Evolutionary conservation across 2,329 filamentous ascomycete species (phyloP), one percentile per base, ranked within the genome.

Genomic region (Fusarium chuoi): DNA sequence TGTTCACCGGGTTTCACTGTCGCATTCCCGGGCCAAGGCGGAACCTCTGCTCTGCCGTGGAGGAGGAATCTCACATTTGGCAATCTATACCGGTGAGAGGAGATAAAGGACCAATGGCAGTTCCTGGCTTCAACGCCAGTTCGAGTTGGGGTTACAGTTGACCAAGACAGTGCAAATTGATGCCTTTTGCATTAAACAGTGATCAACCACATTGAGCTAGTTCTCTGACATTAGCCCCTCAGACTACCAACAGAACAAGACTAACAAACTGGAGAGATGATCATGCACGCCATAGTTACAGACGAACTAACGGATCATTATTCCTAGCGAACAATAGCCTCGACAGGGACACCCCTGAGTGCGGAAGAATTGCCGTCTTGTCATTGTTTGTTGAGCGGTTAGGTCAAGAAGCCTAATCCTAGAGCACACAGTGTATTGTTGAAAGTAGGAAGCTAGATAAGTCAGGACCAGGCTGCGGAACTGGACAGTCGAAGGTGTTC

Each of bases 221-320:
- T 11, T 44, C 33, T 28, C 24, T 36, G 12, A 13, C 14, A 36
- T 58, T 51, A 56, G 54, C 59, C 30, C 42, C 44, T 52, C 61
- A 30, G 51, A 44, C 58, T 44, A 41, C 22, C 24, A 51, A 64
- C 28, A 68, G 36, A 51, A 35, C 17, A 33, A 61, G 55, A 49
- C 35, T 42, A 52, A 57, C 7, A 45, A 36, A 42, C 30, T n/a
- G 18, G 46, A 30, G 28, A 36, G 54, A 20, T 63, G 42, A 26
- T 64, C 56, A 74, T 74, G 67, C 71, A 72, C 67, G 67, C 71
- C 67, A 73, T 73, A 58, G 49, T 38, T 72, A 67, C 46, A 62
- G 58, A 60, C 44, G 59, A 64, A 51, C 58, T 48, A 44, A 68
- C 42, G 41, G 38, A 35, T 36, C 46, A 45, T 45, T 70, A 22